Percentiles rank a stretch among this genome's conserved stretches.
phyloP scores from a whole-genome alignment of 2,329 filamentous ascomycete genomes.

The Phoma sp. region DNA sequence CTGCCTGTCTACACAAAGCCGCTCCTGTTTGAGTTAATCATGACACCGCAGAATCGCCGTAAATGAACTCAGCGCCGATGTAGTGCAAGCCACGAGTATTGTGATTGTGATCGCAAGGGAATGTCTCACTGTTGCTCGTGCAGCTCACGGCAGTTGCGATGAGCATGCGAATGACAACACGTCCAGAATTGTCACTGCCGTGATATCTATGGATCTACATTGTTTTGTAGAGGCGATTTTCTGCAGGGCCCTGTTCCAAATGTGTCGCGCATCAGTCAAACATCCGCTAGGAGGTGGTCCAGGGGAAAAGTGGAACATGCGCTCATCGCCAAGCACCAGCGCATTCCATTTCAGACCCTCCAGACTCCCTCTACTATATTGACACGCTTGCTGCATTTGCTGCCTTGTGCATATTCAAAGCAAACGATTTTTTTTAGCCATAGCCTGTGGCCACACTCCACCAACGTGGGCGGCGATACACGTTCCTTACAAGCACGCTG shows the following conservation, averaged over 20 bases:
- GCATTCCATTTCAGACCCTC: slow-evolving; percentile 4
- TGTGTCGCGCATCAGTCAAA: slow-evolving; percentile 1
- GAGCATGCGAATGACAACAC: background rate
- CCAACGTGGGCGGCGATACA: background rate
- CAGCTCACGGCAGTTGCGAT: too few relatives aligned
- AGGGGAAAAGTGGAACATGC: slow-evolving; percentile 18
- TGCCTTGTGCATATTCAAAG: background rate
- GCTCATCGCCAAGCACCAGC: slow-evolving; percentile 12
- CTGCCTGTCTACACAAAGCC: background rate
- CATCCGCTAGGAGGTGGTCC: background rate
- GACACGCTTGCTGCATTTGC: background rate
- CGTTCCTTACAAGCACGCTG: slow-evolving; percentile 5
- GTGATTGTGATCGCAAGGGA: background rate
- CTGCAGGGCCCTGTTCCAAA: slow-evolving; percentile 11
- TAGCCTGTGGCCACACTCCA: background rate
- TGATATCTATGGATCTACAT: too few relatives aligned
- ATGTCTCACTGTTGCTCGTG: background rate
- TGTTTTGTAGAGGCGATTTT: background rate
- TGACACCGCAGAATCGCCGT: background rate
- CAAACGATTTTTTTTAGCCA: background rate
- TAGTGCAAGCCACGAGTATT: slow-evolving; percentile 13
- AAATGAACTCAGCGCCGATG: background rate
- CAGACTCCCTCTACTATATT: background rate
- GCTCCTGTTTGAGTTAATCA: background rate
- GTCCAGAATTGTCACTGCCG: background rate